Base-by-base conservation (phyloP, 2,329 filamentous ascomycete genomes). In the Cladophialophora exuberans region DNA sequence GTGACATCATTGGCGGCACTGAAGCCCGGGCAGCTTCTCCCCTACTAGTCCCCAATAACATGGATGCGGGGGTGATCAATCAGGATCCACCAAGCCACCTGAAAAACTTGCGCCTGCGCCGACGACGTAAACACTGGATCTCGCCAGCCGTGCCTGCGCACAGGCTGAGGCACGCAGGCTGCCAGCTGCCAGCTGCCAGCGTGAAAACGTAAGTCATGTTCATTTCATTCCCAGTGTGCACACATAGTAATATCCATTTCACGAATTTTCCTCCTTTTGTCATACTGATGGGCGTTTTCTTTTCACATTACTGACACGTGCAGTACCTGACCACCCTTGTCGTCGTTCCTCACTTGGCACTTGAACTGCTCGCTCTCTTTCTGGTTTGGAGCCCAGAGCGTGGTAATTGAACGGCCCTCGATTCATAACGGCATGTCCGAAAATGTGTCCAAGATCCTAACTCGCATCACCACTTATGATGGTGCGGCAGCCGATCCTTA, bases 401-500 rank as follows among this genome's bases (percentile, higher is more conserved):
- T n/a, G 7, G 4, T 11, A n/a, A n/a, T n/a, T n/a, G n/a, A n/a
- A n/a, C n/a, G n/a, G 31, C 26, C 15, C 33, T 36, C n/a, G 22
- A 17, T 47, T n/a, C 6, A 4, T 18, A 25, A 22, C 54, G 59
- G 56, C 38, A 62, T 62, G 60, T 59, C 60, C 46, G 46, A 59
- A 36, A 54, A 56, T 57, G 55, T 52, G 39, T 54, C 57, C 23
- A 48, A 49, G 18, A 52, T 52, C 38, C 28, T 41, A 17, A 59
- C 58, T 18, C 57, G 53, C 39, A 45, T 61, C 39, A 35, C 56
- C 15, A 58, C 56, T 26, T 20, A 57, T 30, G 62, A 65, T 45
- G 59, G 56, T n/a, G 28, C 59, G 30, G 35, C 57, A 18, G 23
- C 54, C 25, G 61, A 63, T 31, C 51, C 50, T 25, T 63, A 60